Base-by-base conservation (phyloP, 2,329 filamentous ascomycete species). In the Beauveria pseudobassiana region DNA sequence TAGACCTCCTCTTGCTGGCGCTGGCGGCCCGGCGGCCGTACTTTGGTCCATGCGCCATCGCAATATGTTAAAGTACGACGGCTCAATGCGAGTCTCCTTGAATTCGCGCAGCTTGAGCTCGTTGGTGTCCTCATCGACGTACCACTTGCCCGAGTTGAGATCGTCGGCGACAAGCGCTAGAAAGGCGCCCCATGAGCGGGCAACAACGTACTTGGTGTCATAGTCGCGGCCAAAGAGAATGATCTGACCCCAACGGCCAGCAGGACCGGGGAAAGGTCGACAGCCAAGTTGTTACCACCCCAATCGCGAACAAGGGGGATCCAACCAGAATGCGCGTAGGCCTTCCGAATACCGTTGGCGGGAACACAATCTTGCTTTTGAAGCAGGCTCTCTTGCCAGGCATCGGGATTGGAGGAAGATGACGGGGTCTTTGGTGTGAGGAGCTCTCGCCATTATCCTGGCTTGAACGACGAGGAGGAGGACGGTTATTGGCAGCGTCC, bases 161-260 rank as follows among this genome's bases (percentile, higher is more conserved):
- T 99, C 95, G 70, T 99, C 95, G 34, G 95, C 92, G 7, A 97
- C 84, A 38, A 87, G 84, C 56, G 92, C 92, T 22, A 99, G 77
- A 71, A 99, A 93, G 10, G 88, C 84, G 18, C 87, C 85, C 95
- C 95, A 99, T 1, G 93, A 98, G 64, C 90, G 87, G 34, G 95
- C 90, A 62, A 99, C 84, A 7, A 99, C 95, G 72, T 96, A 99
- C 78, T 99, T 99, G 76, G 91, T 96, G 73, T 99, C 95, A 76
- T 96, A 99, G 77, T 99, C 95, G 64, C 95, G 91, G 56, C 95
- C 95, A 73, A 96, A 97, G 64, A 99, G 83, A 69, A 99, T 96
- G 66, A 99, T 86, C 74, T 99, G 95, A 59, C 95, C 95, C 93
- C 95, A 99, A 73, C 87, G 89, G 45, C 95, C 95, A 52, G 85